A percentile compares a stretch with the other conserved stretches of the same genome.
Evolutionary conservation across 1,284 basidiomycete species (phyloP).

Genomic region (Melampsora americana): DNA sequence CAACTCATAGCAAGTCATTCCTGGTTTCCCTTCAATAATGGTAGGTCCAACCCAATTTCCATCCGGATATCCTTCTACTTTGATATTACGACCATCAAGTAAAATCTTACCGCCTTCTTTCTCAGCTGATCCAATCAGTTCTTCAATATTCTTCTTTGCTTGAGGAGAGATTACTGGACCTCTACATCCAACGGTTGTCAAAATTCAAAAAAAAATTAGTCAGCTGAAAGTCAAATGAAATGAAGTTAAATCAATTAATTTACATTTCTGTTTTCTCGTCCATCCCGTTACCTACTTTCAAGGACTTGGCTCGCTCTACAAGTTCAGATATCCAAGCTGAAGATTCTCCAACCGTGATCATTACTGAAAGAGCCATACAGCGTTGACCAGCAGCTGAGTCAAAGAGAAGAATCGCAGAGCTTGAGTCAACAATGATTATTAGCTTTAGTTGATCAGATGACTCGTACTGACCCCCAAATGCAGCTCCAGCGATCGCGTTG

Average conservation of each 20-base stretch:
- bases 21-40: constrained; percentile 74
- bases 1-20: constrained; percentile 83
- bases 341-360: constrained; percentile 77
- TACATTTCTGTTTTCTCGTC: constrained; percentile 81
- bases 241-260: constrained; percentile 52
- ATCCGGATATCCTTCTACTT: constrained; percentile 72
- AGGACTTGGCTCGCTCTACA: constrained; percentile 72
- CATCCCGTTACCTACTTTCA: constrained; percentile 86
- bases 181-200: constrained; percentile 56
- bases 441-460: neutral
- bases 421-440: neutral
- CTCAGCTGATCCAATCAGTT: constrained; percentile 74
- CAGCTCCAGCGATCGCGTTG: constrained; percentile 89
- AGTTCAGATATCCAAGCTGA: constrained; percentile 82
- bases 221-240: neutral
- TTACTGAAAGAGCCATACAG: constrained; percentile 62
- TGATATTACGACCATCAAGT: constrained; percentile 75
- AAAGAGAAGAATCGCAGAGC: neutral
- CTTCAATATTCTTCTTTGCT: constrained; percentile 74
- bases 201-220: constrained; percentile 29
- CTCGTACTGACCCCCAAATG: constrained; percentile 71
- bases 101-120: constrained; percentile 81
- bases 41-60: constrained; percentile 97
- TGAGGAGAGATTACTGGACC: constrained; percentile 89
- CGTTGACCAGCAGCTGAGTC: constrained; percentile 80